Conservation (phyloP, 1,139 yeast genomes). For the Pichia norvegensis region DNA sequence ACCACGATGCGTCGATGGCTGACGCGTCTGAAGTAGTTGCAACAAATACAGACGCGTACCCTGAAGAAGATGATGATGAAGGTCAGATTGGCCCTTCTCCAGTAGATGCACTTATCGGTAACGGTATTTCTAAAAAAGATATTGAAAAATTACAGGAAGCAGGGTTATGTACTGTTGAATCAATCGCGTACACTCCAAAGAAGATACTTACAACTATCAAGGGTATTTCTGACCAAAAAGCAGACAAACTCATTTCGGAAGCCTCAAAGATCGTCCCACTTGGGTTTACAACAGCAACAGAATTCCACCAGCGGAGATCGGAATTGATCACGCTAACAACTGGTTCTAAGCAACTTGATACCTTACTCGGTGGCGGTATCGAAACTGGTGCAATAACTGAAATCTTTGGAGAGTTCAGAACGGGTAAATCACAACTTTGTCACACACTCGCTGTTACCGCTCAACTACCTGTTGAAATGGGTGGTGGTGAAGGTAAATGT, state of each 20-base stretch:
- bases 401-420: slow-evolving; percentile 93
- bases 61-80: slow-evolving; percentile 27
- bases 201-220: slow-evolving; percentile 68
- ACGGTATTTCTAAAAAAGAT: slow-evolving; percentile 79
- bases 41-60: slow-evolving; percentile 5
- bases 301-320: slow-evolving; percentile 81
- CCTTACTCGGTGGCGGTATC: slow-evolving; percentile 90
- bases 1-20: slow-evolving; percentile 6
- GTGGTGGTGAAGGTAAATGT: slow-evolving; percentile 99
- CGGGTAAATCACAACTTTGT: slow-evolving; percentile 95
- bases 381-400: slow-evolving; percentile 98
- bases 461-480: slow-evolving; percentile 93
- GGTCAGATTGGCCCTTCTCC: slow-evolving; percentile 40
- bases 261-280: slow-evolving; percentile 86
- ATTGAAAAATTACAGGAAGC: slow-evolving; percentile 72
- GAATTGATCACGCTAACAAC: slow-evolving; percentile 90
- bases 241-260: slow-evolving; percentile 73
- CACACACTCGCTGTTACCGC: slow-evolving; percentile 96
- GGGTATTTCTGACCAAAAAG: slow-evolving; percentile 94
- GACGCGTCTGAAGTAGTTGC: slow-evolving; percentile 11
- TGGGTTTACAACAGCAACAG: slow-evolving; percentile 97
- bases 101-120: slow-evolving; percentile 48
- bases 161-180: slow-evolving; percentile 84
- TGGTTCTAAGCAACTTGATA: slow-evolving; percentile 90
- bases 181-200: slow-evolving; percentile 82